Conservation (phyloP, 257 asterid genomes). For the Salvia splendens region DNA sequence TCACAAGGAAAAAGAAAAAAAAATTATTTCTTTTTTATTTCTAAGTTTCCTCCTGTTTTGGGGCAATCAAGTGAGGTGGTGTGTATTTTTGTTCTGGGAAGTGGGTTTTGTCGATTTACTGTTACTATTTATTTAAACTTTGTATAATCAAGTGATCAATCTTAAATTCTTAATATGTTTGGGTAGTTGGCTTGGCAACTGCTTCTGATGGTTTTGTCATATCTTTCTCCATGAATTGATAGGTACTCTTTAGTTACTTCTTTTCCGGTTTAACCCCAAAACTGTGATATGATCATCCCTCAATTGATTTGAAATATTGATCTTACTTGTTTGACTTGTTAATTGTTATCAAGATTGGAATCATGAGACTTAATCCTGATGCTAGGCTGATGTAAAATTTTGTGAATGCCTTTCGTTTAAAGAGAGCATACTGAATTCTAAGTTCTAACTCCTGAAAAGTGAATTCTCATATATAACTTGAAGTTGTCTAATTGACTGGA, state of each 20-base stretch:
- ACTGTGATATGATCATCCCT: neutral
- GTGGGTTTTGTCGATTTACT: too few relatives aligned
- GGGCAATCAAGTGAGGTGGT: too few relatives aligned
- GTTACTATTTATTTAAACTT: neutral
- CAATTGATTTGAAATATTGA: slow-evolving; percentile 3
- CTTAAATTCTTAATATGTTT: neutral
- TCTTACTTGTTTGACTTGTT: neutral
- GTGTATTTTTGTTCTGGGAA: too few relatives aligned
- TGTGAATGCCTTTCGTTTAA: neutral
- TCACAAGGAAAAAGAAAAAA: neutral
- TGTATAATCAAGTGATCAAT: neutral
- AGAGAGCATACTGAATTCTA: neutral
- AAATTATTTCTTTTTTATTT: neutral
- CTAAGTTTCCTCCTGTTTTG: neutral
- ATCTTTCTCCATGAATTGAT: neutral
- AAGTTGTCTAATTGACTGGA: neutral
- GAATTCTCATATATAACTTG: slow-evolving; percentile 13
- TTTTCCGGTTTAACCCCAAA: neutral
- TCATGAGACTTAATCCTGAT: slow-evolving; percentile 1
- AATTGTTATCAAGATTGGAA: neutral
- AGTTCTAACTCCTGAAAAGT: neutral
- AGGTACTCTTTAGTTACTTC: neutral
- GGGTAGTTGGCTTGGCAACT: neutral
- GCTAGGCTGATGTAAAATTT: neutral
- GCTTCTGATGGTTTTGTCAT: neutral